Evolutionary conservation across 306 rosid genomes (phyloP), one percentile per base, ranked within the genome.

Genomic region (Hylodesmum podocarpum): DNA sequence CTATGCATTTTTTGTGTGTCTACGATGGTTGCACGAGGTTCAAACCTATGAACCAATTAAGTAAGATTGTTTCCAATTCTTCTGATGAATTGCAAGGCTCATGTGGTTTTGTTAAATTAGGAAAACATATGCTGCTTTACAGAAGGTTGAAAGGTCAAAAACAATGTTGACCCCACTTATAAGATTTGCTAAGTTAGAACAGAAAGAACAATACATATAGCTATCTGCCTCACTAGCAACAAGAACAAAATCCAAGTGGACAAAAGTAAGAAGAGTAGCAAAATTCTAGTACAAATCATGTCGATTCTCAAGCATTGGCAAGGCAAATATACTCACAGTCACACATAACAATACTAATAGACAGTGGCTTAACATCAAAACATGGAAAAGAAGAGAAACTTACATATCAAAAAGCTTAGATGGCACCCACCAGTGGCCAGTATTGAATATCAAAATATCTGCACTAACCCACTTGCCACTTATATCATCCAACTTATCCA

Each of bases 361-460:
- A 11, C 16, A 21, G n/a, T 50, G 64, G n/a, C 28, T 28, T 54
- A 53, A 11, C 4, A 54, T 37, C 36, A 24, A 76, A 81, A 73
- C 41, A 27, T 3, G 14, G 68, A 58, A 70, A 72, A 54, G 55
- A 77, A 86, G 67, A 73, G 73, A 76, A 75, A 46, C 98, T 90
- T 87, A 93, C 96, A 29, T n/a, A 21, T 86, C 67, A 28, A 87
- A 93, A 77, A 93, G 87, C 82, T 93, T 93, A 50, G 92, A 88
- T 11, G 96, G 98, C 46, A 90, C 96, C 98, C 98, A 93, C 98
- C 98, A 93, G 41, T 93, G 98, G 7, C 98, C 98, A n/a, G 98
- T 89, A 74, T 93, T 93, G 88, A 93, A 90, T 66, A 93, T 85
- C 66, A 93, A 87, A 84, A 93, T 78, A 89, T 93, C 96, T 31